phyloP scores from a whole-genome alignment of 2,329 filamentous ascomycete genomes.

The Ophiocordyceps unilateralis region DNA sequence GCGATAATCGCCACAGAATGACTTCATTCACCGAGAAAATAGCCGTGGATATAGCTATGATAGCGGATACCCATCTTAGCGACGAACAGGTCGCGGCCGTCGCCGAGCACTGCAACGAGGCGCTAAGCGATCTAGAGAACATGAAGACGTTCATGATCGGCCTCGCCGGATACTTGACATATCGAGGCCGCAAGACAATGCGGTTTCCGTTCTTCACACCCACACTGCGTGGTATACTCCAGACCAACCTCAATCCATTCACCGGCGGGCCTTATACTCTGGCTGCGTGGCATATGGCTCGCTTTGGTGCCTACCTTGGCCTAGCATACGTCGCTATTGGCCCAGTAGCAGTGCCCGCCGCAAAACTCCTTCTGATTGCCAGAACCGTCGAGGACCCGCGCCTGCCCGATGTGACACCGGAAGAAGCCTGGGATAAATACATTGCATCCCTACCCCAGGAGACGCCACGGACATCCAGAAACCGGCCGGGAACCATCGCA shows the following conservation, averaged over 20 bases:
- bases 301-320: slow-evolving; percentile 15
- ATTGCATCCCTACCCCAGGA: neutral
- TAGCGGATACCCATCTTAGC: slow-evolving; percentile 13
- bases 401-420: slow-evolving; percentile 8
- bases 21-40: slow-evolving; percentile 12
- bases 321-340: slow-evolving; percentile 5
- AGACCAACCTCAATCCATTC: slow-evolving; percentile 15
- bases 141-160: slow-evolving; percentile 3
- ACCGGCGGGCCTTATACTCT: slow-evolving; percentile 10
- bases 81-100: slow-evolving; percentile 20
- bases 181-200: slow-evolving; percentile 14
- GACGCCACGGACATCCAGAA: neutral
- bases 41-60: slow-evolving; percentile 12
- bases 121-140: neutral
- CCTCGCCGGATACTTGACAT: slow-evolving; percentile 10
- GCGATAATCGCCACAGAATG: slow-evolving; percentile 11
- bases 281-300: slow-evolving; percentile 17
- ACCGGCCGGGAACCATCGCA: neutral
- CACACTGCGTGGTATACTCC: slow-evolving; percentile 6
- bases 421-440: neutral
- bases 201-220: slow-evolving; percentile 24
- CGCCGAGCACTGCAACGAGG: slow-evolving; percentile 11
- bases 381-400: slow-evolving; percentile 7
- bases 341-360: too few relatives aligned
- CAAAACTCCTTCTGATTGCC: slow-evolving; percentile 8